A percentile compares a stretch with the other conserved stretches of the same genome.
These are phyloP conservation scores for Byssothecium circinans DNA, from an alignment of 2,329 filamentous ascomycete species.

Conservation along the genomic window DNA sequence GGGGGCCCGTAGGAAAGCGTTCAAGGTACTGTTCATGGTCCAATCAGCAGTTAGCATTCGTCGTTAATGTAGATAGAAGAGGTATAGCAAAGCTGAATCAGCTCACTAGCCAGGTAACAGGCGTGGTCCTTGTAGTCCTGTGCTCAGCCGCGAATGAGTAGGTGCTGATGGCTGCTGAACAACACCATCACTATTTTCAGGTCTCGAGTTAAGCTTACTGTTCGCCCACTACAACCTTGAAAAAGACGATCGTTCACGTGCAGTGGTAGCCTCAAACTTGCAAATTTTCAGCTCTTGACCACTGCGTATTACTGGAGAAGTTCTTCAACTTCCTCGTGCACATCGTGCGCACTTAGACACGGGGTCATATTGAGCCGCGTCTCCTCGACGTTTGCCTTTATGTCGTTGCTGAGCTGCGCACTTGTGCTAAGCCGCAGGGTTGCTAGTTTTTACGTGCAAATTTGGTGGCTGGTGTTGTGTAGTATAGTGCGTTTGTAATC, in stretches of 20 bases:
- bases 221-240: neutral
- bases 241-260: neutral
- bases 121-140: neutral
- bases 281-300: no score
- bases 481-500: no score
- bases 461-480: no score
- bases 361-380: neutral
- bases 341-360: neutral
- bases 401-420: no score
- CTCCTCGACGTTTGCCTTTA: neutral
- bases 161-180: constrained; percentile 6
- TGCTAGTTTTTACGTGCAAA: no score
- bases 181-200: constrained; percentile 6
- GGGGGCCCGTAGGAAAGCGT: neutral
- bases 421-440: no score
- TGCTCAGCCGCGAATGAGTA: constrained; percentile 9
- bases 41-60: constrained; percentile 2
- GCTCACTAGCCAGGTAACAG: neutral
- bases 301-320: neutral
- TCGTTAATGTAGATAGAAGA: neutral
- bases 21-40: neutral
- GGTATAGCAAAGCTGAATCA: constrained; percentile 4
- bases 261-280: neutral
- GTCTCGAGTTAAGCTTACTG: constrained; percentile 11
- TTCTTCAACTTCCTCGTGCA: neutral